Evolutionary conservation across 768 basidiomycete species (phyloP).

Genomic region (Sistotremastrum niveocremeum): DNA sequence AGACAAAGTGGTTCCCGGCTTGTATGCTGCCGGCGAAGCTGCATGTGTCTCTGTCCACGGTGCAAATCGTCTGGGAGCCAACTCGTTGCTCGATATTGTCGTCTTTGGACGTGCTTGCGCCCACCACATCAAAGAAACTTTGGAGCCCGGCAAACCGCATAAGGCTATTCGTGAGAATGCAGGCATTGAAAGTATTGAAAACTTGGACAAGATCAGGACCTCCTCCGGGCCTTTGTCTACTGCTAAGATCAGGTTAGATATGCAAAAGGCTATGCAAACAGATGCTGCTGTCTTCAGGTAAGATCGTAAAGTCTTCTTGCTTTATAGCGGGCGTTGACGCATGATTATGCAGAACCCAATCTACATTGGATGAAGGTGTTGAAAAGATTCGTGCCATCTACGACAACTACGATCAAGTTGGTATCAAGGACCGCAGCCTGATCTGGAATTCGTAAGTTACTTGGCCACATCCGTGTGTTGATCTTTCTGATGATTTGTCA

Average conservation of each 20-base stretch:
- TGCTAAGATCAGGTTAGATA: constrained; percentile 79
- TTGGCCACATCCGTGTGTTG: not conserved
- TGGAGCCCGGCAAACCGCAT: constrained; percentile 83
- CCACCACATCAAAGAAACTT: constrained; percentile 88
- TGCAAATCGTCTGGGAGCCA: constrained; percentile 98
- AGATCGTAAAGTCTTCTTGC: constrained; percentile 6
- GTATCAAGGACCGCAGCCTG: constrained; percentile 97
- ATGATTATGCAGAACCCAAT: constrained; percentile 50
- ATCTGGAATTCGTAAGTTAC: constrained; percentile 93
- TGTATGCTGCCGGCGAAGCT: constrained; percentile 98
- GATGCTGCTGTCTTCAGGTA: constrained; percentile 96
- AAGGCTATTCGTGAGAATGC: constrained; percentile 77
- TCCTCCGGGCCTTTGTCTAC: constrained; percentile 75
- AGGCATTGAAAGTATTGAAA: constrained; percentile 71
- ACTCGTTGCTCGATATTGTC: constrained; percentile 96
- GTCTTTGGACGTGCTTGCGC: constrained; percentile 99
- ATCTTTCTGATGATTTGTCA: constrained; percentile 17
- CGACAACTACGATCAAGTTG: constrained; percentile 79
- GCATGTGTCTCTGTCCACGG: constrained; percentile 99
- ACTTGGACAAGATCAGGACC: constrained; percentile 80
- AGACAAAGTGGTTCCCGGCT: constrained; percentile 86
- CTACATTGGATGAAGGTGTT: constrained; percentile 86
- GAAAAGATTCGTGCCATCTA: constrained; percentile 75
- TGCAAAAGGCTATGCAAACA: constrained; percentile 99
- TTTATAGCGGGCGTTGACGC: not conserved